These are phyloP conservation scores for Haematococcus sp. DNA, from an alignment of 139 green algal genomes.

Conservation along the genomic window DNA sequence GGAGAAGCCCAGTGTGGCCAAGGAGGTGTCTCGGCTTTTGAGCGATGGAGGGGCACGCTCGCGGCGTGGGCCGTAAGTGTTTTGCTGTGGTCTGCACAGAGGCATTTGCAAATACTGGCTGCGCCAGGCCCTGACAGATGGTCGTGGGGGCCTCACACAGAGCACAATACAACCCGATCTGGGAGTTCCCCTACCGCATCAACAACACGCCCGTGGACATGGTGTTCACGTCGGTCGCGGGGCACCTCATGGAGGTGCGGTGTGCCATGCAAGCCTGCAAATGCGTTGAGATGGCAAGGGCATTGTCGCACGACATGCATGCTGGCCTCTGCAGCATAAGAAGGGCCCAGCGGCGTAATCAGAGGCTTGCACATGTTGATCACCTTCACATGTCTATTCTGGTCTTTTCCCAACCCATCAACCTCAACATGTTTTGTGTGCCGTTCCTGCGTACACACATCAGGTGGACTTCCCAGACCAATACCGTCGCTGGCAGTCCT, in stretches of 20 bases:
- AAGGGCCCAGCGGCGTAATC: too few species aligned
- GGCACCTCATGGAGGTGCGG: conserved; percentile 90
- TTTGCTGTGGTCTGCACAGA: background rate
- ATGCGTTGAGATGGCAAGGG: conserved; percentile 74
- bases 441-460: background rate
- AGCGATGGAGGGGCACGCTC: conserved; percentile 44
- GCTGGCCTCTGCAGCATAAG: too few species aligned
- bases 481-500: conserved; percentile 56
- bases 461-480: conserved; percentile 29
- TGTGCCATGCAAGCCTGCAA: too few species aligned
- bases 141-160: conserved; percentile 22
- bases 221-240: conserved; percentile 91
- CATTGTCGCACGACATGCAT: too few species aligned
- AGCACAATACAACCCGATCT: conserved; percentile 79
- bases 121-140: background rate
- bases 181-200: conserved; percentile 81
- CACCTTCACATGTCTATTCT: too few species aligned
- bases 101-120: too few species aligned
- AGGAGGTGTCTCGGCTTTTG: conserved; percentile 78
- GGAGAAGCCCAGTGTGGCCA: conserved; percentile 93
- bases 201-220: conserved; percentile 66
- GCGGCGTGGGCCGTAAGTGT: conserved; percentile 23
- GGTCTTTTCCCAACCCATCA: too few species aligned
- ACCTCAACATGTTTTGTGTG: background rate
- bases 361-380: too few species aligned